phyloP scores from a whole-genome alignment of 2,329 filamentous ascomycete genomes.

The Ophiostoma sp. region DNA sequence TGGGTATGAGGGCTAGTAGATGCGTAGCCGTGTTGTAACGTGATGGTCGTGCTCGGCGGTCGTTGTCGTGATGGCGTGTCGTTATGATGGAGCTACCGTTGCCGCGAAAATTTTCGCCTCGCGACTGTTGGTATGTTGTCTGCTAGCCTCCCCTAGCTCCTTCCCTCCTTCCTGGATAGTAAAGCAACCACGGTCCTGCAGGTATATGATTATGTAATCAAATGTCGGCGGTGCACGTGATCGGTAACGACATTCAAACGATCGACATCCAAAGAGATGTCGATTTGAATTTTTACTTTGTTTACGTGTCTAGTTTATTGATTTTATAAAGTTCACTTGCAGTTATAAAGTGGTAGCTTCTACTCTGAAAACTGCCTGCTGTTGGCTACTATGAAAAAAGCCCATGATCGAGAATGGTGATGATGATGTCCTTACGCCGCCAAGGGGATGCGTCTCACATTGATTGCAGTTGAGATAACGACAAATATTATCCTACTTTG shows the following conservation, averaged over 20 bases:
- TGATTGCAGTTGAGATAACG: too few relatives aligned
- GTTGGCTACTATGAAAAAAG: background rate
- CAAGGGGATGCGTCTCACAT: too few relatives aligned
- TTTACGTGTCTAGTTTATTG: background rate
- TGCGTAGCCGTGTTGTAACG: background rate
- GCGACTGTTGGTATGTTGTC: slow-evolving; percentile 15
- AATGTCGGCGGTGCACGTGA: background rate
- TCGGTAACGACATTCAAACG: too few relatives aligned
- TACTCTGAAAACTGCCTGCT: background rate
- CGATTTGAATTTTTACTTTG: background rate
- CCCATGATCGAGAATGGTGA: background rate
- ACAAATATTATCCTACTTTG: too few relatives aligned
- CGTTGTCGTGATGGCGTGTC: slow-evolving; percentile 9
- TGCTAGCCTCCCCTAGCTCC: slow-evolving; percentile 11
- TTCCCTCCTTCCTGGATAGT: background rate
- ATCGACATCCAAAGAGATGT: background rate
- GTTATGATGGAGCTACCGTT: slow-evolving; percentile 11
- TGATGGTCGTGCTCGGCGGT: background rate
- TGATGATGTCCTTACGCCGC: background rate
- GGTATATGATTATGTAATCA: background rate
- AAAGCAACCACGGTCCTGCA: background rate
- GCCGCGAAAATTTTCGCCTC: slow-evolving; percentile 22
- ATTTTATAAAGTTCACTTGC: background rate
- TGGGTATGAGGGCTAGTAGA: background rate
- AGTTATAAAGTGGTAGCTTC: background rate